Evolutionary conservation across 371 early-diverging fungal genomes (phyloP), one percentile per base, ranked within the genome.

Genomic region (Circinella umbellata): DNA sequence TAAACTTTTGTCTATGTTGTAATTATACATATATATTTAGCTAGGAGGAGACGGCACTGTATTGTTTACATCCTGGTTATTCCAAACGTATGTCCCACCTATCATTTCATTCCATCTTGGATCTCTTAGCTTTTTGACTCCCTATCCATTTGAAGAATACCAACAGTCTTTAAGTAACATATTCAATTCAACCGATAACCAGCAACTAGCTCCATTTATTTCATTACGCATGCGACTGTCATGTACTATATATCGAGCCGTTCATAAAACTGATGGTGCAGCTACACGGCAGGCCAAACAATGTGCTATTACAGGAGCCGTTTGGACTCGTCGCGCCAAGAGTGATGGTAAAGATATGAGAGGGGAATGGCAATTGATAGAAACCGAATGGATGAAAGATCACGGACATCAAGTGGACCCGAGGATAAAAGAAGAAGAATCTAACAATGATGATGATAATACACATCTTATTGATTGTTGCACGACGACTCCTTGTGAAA

Each of bases 1-100:
- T 27, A 27, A 27, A 27, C 27, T 1, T 1, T 27, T 27, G 27
- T 27, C 0, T 27, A 27, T 27, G 27, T 27, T 27, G 27, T 27
- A 27, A 27, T 27, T 27, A 27, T 27, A 42, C 3, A 11, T 60
- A 57, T 27, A 27, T 27, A 15, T 37, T 37, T 71, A 90, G 90
- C 86, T 95, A 59, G 95, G 95, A 48, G 95, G 95, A 37, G 95
- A 95, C 85, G 95, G 95, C 47, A 95, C 95, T 9, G 94, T 95
- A 4, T 82, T 95, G 17, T 94, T 92, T 73, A 90, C 96, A 34
- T 90, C 94, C 35, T 96, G 95, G 96, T 80, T 97, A 60, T 98
- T 97, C 74, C 96, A 98, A 80, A 82, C 77, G 18, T 88, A 90
- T n/a, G 93, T 95, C 6, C 98, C 98, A 18, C 95, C 96, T 1